phyloP scores from a whole-genome alignment of 495 filamentous ascomycete genomes.

The Parathielavia hyrcaniae region DNA sequence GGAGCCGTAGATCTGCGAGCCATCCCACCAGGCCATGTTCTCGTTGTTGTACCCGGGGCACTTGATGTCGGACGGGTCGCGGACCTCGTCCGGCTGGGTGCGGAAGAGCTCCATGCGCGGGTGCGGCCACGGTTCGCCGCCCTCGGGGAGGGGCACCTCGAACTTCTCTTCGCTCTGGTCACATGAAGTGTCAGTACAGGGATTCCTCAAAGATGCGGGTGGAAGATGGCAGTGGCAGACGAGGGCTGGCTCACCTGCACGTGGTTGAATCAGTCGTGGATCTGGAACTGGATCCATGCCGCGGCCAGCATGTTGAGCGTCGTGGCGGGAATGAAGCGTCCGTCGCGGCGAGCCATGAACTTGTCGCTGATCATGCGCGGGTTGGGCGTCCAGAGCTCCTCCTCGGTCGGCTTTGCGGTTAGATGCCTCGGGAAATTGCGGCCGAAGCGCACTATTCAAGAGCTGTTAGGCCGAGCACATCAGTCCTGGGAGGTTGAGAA shows the following conservation, averaged over 20 bases:
- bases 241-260: slow-evolving; percentile 24
- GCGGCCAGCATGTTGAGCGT: slow-evolving; percentile 42
- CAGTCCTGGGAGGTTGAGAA: too few relatives aligned
- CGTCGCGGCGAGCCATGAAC: slow-evolving; percentile 31
- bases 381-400: slow-evolving; percentile 40
- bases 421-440: slow-evolving; percentile 35
- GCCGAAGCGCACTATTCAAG: slow-evolving; percentile 36
- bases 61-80: slow-evolving; percentile 30
- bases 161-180: slow-evolving; percentile 27
- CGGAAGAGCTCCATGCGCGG: slow-evolving; percentile 29
- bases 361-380: slow-evolving; percentile 35
- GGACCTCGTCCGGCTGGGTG: slow-evolving; percentile 28
- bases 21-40: slow-evolving; percentile 45
- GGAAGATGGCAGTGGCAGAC: not conserved
- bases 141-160: slow-evolving; percentile 27
- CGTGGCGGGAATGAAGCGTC: slow-evolving; percentile 38
- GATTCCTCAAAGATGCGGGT: too few relatives aligned
- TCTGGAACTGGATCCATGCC: slow-evolving; percentile 46
- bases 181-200: too few relatives aligned
- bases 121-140: slow-evolving; percentile 29
- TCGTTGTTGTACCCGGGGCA: slow-evolving; percentile 38
- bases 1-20: slow-evolving; percentile 42
- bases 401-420: slow-evolving; percentile 30
- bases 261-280: slow-evolving; percentile 41
- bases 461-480: too few relatives aligned